Conservation (phyloP, 2,329 filamentous ascomycete species). For the Colletotrichum sp. region DNA sequence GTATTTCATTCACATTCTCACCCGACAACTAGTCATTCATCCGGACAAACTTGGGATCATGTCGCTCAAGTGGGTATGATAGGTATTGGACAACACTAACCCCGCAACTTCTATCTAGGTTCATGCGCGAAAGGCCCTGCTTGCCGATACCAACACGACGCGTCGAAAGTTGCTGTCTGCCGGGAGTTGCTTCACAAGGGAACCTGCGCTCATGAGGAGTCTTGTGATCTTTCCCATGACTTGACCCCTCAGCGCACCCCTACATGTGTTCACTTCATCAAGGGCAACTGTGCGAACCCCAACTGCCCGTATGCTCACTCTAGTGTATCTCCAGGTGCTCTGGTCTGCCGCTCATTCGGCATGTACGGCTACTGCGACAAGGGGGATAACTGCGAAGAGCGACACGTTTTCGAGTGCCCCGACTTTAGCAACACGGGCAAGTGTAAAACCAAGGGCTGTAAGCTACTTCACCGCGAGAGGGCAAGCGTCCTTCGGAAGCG, state of each 20-base stretch:
- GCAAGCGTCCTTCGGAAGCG: constrained; percentile 78
- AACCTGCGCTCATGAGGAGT: constrained; percentile 75
- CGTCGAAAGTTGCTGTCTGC: constrained; percentile 87
- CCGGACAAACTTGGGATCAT: background rate
- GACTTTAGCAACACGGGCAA: constrained; percentile 90
- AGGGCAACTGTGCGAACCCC: constrained; percentile 86
- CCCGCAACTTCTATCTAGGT: constrained; percentile 58
- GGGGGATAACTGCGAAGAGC: constrained; percentile 76
- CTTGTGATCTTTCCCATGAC: constrained; percentile 91
- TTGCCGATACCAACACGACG: constrained; percentile 85
- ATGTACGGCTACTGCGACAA: constrained; percentile 88
- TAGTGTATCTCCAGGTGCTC: constrained; percentile 75
- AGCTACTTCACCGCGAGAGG: constrained; percentile 85
- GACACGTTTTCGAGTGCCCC: constrained; percentile 92
- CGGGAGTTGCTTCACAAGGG: constrained; percentile 84
- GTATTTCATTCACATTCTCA: constrained; percentile 58
- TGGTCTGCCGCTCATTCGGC: constrained; percentile 85
- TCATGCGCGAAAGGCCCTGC: constrained; percentile 81
- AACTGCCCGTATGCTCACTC: constrained; percentile 89
- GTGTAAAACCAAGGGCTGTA: constrained; percentile 83
- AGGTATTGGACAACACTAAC: constrained; percentile 53
- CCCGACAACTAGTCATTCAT: constrained; percentile 25
- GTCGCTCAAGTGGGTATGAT: constrained; percentile 28
- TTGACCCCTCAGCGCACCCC: constrained; percentile 83
- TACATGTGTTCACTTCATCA: constrained; percentile 87